These are phyloP conservation scores for Ramaria sp. DNA, from an alignment of 768 basidiomycete species.

Conservation along the genomic window DNA sequence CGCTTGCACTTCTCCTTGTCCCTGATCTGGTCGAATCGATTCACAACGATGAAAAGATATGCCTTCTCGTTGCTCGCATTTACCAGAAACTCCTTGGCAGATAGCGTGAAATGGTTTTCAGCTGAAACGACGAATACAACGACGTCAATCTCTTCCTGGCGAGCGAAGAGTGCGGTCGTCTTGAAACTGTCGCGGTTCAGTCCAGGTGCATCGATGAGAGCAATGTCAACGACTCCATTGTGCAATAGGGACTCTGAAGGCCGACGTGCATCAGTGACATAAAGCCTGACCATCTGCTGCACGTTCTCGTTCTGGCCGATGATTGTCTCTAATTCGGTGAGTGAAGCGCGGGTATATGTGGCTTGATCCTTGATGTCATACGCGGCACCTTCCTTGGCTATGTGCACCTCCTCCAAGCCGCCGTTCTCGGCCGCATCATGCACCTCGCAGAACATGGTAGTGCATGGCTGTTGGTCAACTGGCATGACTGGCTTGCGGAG, in stretches of 20 bases:
- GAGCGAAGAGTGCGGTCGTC: constrained; percentile 90
- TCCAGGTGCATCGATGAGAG: constrained; percentile 96
- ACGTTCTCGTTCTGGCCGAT: constrained; percentile 61
- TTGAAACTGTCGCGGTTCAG: constrained; percentile 91
- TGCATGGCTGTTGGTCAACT: constrained; percentile 96
- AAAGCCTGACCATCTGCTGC: constrained; percentile 77
- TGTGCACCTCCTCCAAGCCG: constrained; percentile 76
- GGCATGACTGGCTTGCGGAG: constrained; percentile 89
- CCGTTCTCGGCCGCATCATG: constrained; percentile 77
- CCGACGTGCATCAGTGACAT: constrained; percentile 71
- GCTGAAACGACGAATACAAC: constrained; percentile 97
- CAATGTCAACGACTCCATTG: constrained; percentile 95
- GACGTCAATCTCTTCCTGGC: constrained; percentile 97
- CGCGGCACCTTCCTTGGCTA: constrained; percentile 52
- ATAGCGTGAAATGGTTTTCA: constrained; percentile 97
- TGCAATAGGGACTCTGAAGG: constrained; percentile 78
- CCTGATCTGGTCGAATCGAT: constrained; percentile 92
- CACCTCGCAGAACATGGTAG: constrained; percentile 94
- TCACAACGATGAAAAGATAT: constrained; percentile 96
- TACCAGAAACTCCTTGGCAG: constrained; percentile 86
- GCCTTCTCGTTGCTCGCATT: constrained; percentile 96
- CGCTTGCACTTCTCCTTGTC: constrained; percentile 91
- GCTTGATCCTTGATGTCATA: constrained; percentile 65
- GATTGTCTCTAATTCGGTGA: constrained; percentile 68
- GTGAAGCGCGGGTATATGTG: constrained; percentile 59